Evolutionary conservation across 2,329 filamentous ascomycete species (phyloP).

Genomic region (Ceratocystis papillata): DNA sequence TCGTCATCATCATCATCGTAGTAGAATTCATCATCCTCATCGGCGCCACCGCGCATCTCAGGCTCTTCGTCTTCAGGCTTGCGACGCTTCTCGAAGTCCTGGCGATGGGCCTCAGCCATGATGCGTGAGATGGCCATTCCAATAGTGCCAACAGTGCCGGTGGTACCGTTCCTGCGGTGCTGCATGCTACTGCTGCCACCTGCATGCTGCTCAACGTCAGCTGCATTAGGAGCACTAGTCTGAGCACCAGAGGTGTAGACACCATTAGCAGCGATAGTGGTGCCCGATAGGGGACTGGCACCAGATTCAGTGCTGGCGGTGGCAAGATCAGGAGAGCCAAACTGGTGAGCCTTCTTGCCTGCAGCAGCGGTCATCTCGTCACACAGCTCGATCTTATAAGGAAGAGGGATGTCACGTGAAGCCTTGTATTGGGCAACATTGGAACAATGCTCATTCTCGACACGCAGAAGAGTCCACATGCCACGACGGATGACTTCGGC

Average conservation of each 20-base stretch:
- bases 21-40: conserved; percentile 25
- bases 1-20: conserved; percentile 29
- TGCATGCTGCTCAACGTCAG: conserved; percentile 18
- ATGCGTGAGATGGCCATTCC: conserved; percentile 45
- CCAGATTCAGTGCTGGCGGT: conserved; percentile 3
- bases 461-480: conserved; percentile 84
- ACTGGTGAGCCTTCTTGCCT: background rate
- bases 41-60: conserved; percentile 26
- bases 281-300: background rate
- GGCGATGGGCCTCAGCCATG: conserved; percentile 73
- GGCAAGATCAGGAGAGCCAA: background rate
- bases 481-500: conserved; percentile 75
- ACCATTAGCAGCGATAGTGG: background rate
- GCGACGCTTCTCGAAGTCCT: conserved; percentile 81
- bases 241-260: conserved; percentile 1
- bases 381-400: conserved; percentile 53
- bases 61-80: conserved; percentile 28
- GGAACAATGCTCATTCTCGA: conserved; percentile 94
- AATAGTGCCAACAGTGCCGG: conserved; percentile 23
- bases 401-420: conserved; percentile 73
- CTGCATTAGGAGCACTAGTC: background rate
- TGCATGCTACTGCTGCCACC: conserved; percentile 26
- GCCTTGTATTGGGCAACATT: conserved; percentile 88
- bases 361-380: conserved; percentile 20
- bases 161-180: conserved; percentile 26